Percentiles rank a stretch among this genome's conserved stretches.
These are phyloP conservation scores for Dentipellis sp. DNA, from an alignment of 768 basidiomycete species.

Conservation along the genomic window DNA sequence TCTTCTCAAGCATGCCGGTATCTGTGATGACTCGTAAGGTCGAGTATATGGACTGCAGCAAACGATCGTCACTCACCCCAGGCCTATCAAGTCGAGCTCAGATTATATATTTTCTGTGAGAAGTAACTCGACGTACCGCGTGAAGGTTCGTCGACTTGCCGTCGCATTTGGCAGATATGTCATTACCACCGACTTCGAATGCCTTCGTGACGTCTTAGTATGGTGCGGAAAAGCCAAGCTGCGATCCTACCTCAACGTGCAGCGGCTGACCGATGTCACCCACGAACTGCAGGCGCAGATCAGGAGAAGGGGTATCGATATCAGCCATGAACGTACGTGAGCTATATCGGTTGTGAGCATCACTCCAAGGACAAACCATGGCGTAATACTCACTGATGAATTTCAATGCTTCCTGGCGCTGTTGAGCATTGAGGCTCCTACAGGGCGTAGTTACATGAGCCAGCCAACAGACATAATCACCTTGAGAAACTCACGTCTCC, in stretches of 20 bases:
- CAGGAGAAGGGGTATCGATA: too few species aligned
- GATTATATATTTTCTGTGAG: background rate
- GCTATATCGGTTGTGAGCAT: background rate
- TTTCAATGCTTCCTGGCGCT: slow-evolving; percentile 42
- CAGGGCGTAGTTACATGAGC: background rate
- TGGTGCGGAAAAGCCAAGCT: background rate
- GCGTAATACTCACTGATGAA: slow-evolving; percentile 29
- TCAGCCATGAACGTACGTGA: background rate
- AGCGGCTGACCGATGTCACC: slow-evolving; percentile 44
- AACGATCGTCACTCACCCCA: slow-evolving; percentile 14
- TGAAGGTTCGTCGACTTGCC: slow-evolving; percentile 36
- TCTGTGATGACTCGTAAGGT: slow-evolving; percentile 1
- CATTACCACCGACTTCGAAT: slow-evolving; percentile 33
- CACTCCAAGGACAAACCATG: background rate
- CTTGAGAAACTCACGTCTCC: slow-evolving; percentile 19
- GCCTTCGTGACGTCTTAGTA: slow-evolving; percentile 15
- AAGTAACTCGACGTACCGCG: slow-evolving; percentile 12
- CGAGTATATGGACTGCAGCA: background rate
- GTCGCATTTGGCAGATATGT: slow-evolving; percentile 30
- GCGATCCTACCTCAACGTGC: slow-evolving; percentile 26
- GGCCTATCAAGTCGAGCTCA: background rate
- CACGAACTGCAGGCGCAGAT: slow-evolving; percentile 22
- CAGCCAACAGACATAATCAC: background rate
- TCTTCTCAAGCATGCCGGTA: slow-evolving; percentile 15
- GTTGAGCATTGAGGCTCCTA: slow-evolving; percentile 26